Base-by-base conservation (phyloP, 139 green algal genomes). In the Gonium pectorale region DNA sequence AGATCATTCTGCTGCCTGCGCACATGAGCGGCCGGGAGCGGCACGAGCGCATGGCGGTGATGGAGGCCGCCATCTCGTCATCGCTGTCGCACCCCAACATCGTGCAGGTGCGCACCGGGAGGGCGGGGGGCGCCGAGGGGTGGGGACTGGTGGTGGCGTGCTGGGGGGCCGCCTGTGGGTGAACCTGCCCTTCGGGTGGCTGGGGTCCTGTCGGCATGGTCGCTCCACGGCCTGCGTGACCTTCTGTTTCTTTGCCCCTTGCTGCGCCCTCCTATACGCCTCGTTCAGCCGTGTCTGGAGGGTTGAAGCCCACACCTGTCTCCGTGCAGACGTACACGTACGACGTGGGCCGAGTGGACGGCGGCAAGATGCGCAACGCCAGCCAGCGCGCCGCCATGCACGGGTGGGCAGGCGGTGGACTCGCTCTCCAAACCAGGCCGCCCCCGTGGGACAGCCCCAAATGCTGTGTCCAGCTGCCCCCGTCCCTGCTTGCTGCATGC, bases 41-140 rank as follows among this genome's bases (percentile, higher is more conserved):
- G 43, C 81, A 81, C n/a, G 81, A 86, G 69, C 80, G 86, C 52
- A 89, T 89, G 84, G 89, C 85, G 3, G 59, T 92, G 31, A 91
- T 91, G 80, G 89, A 92, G 79, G 90, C 87, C 27, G 89, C 89
- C 33, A 90, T 92, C 66, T 85, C 67, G 79, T 89, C 86, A 21
- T 80, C 71, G 0, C 79, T 87, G 37, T 81, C 46, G 13, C 84
- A 89, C 75, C 84, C 84, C 67, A 89, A 85, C 75, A 83, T 70
- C 62, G 54, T 83, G 54, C 56, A 80, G 49, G 72, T 80, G 54
- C 4, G 63, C 31, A 15, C 9, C n/a, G n/a, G n/a, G 9, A 26
- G 31, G 5, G 26, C 59, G 70, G 38, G 67, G 21, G 40, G 38
- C 5, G 21, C 22, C 11, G 67, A 73, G 22, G 38, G 40, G 2